Evolutionary conservation across 805 yeast genomes (phyloP).

Genomic region (Candida boleticola): DNA sequence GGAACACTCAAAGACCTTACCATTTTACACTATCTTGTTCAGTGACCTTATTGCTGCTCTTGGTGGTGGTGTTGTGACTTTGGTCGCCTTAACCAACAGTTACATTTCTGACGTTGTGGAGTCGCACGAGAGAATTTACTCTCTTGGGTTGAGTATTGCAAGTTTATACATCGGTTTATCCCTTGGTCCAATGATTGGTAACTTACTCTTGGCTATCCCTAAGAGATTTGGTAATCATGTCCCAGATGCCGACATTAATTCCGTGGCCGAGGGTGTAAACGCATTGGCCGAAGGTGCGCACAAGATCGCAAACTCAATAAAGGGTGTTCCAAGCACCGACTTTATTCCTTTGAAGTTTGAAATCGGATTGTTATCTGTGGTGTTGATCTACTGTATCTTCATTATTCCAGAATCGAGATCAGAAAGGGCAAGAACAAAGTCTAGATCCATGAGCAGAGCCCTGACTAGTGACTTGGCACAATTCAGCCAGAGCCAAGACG

Average conservation of each 20-base stretch:
- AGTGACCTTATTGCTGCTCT: slow-evolving; percentile 45
- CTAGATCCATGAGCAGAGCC: slow-evolving; percentile 20
- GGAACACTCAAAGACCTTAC: slow-evolving; percentile 24
- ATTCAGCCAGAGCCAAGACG: slow-evolving; percentile 1
- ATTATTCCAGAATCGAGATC: slow-evolving; percentile 67
- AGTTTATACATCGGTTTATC: slow-evolving; percentile 59
- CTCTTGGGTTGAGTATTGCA: slow-evolving; percentile 60
- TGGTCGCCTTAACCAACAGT: slow-evolving; percentile 60
- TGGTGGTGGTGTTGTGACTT: slow-evolving; percentile 62
- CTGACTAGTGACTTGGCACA: slow-evolving; percentile 2
- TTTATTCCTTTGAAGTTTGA: slow-evolving; percentile 31
- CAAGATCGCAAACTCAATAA: background rate
- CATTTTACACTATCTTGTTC: slow-evolving; percentile 37
- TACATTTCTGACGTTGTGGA: slow-evolving; percentile 75
- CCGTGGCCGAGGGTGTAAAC: too few species aligned
- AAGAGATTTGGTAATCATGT: background rate
- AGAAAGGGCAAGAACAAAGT: slow-evolving; percentile 47
- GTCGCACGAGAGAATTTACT: slow-evolving; percentile 53
- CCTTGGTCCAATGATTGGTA: slow-evolving; percentile 62
- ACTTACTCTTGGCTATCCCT: slow-evolving; percentile 19
- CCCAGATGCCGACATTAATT: background rate
- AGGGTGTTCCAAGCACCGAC: slow-evolving; percentile 22
- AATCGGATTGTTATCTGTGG: slow-evolving; percentile 30
- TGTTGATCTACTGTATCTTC: slow-evolving; percentile 24
- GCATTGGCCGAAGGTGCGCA: background rate